phyloP scores from a whole-genome alignment of 1,139 yeast genomes.

The Suhomyces taliae region DNA sequence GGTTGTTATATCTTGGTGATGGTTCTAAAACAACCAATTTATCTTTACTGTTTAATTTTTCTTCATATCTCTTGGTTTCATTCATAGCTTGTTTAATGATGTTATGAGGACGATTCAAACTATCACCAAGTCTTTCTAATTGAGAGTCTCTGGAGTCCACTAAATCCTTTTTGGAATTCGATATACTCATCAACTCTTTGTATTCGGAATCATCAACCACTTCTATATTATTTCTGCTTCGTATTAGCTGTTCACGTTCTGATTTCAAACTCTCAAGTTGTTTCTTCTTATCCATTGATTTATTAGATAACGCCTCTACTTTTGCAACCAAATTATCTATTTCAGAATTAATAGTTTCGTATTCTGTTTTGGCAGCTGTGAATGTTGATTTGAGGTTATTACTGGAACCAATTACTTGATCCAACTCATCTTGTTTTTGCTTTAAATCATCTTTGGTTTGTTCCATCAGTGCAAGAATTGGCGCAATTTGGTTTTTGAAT shows the following conservation, averaged over 20 bases:
- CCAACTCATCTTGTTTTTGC: slow-evolving; percentile 9
- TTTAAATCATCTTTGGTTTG: slow-evolving; percentile 9
- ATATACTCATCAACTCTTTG: slow-evolving; percentile 12
- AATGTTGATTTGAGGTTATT: slow-evolving; percentile 5
- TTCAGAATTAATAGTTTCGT: slow-evolving; percentile 19
- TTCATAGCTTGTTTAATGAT: slow-evolving; percentile 7
- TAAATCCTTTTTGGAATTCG: slow-evolving; percentile 15
- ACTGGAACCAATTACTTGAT: slow-evolving; percentile 4
- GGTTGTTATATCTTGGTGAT: slow-evolving; percentile 23
- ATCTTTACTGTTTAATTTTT: slow-evolving; percentile 49
- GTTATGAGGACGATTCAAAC: slow-evolving; percentile 9
- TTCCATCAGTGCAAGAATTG: slow-evolving; percentile 6
- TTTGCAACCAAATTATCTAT: slow-evolving; percentile 21
- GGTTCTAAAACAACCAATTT: slow-evolving; percentile 45
- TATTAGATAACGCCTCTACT: slow-evolving; percentile 17
- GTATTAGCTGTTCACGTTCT: slow-evolving; percentile 17
- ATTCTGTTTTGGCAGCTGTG: slow-evolving; percentile 14
- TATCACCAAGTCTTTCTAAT: slow-evolving; percentile 8
- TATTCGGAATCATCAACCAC: slow-evolving; percentile 20
- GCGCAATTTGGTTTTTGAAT: slow-evolving; percentile 21
- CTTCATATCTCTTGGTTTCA: slow-evolving; percentile 15
- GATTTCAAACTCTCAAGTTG: slow-evolving; percentile 23
- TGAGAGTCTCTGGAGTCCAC: slow-evolving; percentile 10
- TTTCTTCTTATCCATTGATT: slow-evolving; percentile 23
- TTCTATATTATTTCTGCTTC: slow-evolving; percentile 14